A percentile compares a stretch with the other conserved stretches of the same genome.
Evolutionary conservation across 2,329 filamentous ascomycete genomes (phyloP).

Genomic region (Cercospora janseana): DNA sequence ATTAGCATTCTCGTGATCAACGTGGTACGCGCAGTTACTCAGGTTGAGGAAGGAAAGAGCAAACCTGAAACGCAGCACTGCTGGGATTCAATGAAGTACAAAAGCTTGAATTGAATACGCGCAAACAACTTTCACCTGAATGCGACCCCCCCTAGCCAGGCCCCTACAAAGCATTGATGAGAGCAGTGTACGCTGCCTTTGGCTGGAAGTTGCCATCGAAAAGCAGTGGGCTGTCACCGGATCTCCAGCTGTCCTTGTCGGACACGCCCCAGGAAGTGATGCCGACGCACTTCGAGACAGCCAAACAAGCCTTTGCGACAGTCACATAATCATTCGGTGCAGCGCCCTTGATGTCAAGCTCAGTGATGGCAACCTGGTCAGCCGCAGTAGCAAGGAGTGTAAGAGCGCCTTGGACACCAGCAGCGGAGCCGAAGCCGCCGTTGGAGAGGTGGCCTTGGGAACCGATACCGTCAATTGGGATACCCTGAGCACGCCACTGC

Average conservation of each 20-base stretch:
- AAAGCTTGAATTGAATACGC: too few relatives aligned
- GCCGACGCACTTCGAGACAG: slow-evolving; percentile 60
- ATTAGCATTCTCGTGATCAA: too few relatives aligned
- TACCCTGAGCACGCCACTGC: slow-evolving; percentile 60
- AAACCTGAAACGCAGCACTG: too few relatives aligned
- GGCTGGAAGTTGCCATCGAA: slow-evolving; percentile 44
- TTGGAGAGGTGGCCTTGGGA: slow-evolving; percentile 56
- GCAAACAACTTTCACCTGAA: too few relatives aligned
- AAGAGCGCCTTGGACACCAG: slow-evolving; percentile 43
- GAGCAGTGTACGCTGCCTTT: slow-evolving; percentile 43
- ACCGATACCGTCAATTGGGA: slow-evolving; percentile 65
- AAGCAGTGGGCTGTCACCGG: slow-evolving; percentile 40
- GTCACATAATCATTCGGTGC: slow-evolving; percentile 58
- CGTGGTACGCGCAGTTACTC: too few relatives aligned
- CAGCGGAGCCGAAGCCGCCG: slow-evolving; percentile 47
- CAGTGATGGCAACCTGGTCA: slow-evolving; percentile 62
- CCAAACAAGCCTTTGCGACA: slow-evolving; percentile 55
- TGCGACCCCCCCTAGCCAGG: too few relatives aligned
- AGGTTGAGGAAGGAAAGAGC: too few relatives aligned
- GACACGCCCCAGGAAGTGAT: slow-evolving; percentile 56
- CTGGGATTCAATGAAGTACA: too few relatives aligned
- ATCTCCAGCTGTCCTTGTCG: slow-evolving; percentile 47
- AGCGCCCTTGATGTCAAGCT: slow-evolving; percentile 64
- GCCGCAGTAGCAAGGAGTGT: slow-evolving; percentile 52
- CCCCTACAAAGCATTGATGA: slow-evolving; percentile 21